phyloP scores from a whole-genome alignment of 2,329 filamentous ascomycete species.

The Metarhizium robertsii region DNA sequence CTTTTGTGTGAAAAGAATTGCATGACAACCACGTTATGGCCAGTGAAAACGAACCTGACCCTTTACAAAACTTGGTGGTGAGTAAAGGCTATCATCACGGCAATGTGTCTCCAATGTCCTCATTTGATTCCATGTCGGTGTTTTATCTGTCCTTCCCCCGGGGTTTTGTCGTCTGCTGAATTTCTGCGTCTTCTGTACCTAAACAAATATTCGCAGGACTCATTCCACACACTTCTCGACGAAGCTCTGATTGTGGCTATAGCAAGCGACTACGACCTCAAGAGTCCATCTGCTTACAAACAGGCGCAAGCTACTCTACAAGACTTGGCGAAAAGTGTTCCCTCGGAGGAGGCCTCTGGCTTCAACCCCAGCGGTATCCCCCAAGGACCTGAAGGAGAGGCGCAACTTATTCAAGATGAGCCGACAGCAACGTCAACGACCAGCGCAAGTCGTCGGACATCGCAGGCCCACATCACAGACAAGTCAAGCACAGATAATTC shows the following conservation, averaged over 20 bases:
- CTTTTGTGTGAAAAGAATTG: neutral
- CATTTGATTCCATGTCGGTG: neutral
- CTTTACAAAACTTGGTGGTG: constrained; percentile 21
- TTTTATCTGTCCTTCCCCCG: neutral
- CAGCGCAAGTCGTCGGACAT: constrained; percentile 17
- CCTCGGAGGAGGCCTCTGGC: constrained; percentile 58
- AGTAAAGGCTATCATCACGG: constrained; percentile 7
- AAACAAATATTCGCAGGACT: constrained; percentile 37
- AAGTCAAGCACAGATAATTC: constrained; percentile 16
- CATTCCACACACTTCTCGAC: constrained; percentile 68
- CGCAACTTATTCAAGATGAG: neutral
- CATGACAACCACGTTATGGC: constrained; percentile 13
- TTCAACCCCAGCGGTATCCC: constrained; percentile 73
- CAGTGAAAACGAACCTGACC: constrained; percentile 12
- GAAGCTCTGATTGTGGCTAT: constrained; percentile 70
- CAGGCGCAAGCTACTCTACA: constrained; percentile 52
- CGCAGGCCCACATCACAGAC: constrained; percentile 17
- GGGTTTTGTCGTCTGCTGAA: neutral
- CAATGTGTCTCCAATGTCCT: neutral
- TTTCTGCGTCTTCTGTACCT: neutral
- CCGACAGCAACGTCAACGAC: constrained; percentile 15
- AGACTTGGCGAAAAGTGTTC: constrained; percentile 54
- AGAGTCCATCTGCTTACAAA: constrained; percentile 38
- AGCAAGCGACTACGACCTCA: constrained; percentile 61
- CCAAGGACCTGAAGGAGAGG: constrained; percentile 22